Base-by-base conservation (phyloP, 1,139 yeast species). In the Hyphopichia fennica region DNA sequence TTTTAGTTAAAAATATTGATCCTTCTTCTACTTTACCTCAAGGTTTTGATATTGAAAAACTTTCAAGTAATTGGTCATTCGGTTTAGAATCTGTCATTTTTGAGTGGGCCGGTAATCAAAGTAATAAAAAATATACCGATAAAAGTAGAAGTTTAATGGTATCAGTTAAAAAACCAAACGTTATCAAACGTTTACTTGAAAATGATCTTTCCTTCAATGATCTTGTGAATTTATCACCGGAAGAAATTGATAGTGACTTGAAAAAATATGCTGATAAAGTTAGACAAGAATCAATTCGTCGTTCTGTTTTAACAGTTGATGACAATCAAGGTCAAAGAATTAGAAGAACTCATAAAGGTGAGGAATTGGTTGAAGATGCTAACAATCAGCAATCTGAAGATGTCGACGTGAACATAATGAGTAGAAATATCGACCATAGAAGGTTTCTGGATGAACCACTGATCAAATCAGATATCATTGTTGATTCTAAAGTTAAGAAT, bases 321-420 rank as follows among this genome's bases (percentile, higher is more conserved):
- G 72, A 67, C 29, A 57, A 53, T 3, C 77, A 69, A 36, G 62
- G 61, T 29, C 87, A 87, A 22, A 71, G 84, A 40, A 81, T 87
- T 42, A 74, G 90, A 51, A 71, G 88, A 53, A 87, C 96, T 2
- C 96, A 87, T 57, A 87, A 86, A 58, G 96, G 96, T 25, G 96
- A 89, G 48, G 93, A 87, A 53, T 62, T 86, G 33, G 72, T 86
- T n/a, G 93, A 85, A 41, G 76, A 74, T 40, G 63, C 63, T 30
- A 57, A 62, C 38, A 55, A 59, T 28, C 56, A 55, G 34, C 57
- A 51, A 22, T 50, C 52, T 11, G 62, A 57, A 19, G 65, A 61
- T 13, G 58, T 60, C 34, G 70, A 66, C 38, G 60, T 57, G 27
- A 60, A 58, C 40, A 67, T 74, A 20, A 65, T 71, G 23, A 65